Base-by-base conservation (phyloP, 805 yeast species). In the Schwanniomyces occidentalis region DNA sequence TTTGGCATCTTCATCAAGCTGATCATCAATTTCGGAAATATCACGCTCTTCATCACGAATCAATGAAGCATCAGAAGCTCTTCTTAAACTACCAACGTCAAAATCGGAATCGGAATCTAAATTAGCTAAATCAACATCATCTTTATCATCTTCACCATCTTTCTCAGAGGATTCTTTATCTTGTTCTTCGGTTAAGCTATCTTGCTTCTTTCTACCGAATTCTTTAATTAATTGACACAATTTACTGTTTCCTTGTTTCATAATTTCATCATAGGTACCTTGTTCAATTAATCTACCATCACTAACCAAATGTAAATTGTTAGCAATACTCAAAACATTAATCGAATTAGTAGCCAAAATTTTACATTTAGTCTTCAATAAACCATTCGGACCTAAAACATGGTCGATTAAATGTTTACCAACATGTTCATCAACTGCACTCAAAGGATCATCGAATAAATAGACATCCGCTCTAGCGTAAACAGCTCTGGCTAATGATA, bases 391-490 rank as follows among this genome's bases (percentile, higher is more conserved):
- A 14, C 96, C 95, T 37, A 90, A 69, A 14, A 90, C 96, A 52
- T 85, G 80, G 46, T 80, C 82, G 46, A 85, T 80, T 49, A 93
- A 69, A 53, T 88, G 95, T 45, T 78, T 80, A 8, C 96, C 91
- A 44, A 93, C 99, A 57, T 93, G 99, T 50, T 89, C 97, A 63
- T 93, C 99, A 26, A 93, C 99, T 16, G 99, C 99, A 56, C 95
- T 84, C 40, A 93, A 73, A 7, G 95, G 86, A 61, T 93, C 99
- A 58, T 93, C 99, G 44, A 93, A 64, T 25, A 93, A 64, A 56
- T 87, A 89, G 19, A 93, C 78, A 54, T 93, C 98, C 3, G 98
- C 95, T 45, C 98, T 75, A 8, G 96, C 77, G 56, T 93, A 93
- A 7, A 93, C 96, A 8, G 99, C 97, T 56, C 99, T 78, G 0